Evolutionary conservation across 495 filamentous ascomycete species (phyloP), one percentile per base, ranked within the genome.

Genomic region (Thermochaetoides thermophila): DNA sequence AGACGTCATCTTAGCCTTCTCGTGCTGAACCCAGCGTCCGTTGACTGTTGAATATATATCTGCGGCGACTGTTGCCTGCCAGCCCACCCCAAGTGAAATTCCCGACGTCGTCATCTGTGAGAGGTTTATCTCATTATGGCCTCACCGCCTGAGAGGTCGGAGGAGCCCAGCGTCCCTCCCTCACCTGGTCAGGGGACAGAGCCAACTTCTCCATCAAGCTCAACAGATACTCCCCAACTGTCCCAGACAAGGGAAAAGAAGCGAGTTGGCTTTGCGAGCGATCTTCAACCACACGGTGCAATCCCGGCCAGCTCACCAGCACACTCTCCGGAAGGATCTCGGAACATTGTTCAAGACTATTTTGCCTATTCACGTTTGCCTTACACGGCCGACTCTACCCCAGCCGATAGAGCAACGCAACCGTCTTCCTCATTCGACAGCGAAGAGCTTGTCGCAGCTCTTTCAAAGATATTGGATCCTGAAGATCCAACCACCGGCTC

Each of bases 211-310:
- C n/a, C n/a, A n/a, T n/a, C n/a, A n/a, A n/a, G n/a, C n/a, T n/a
- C n/a, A n/a, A n/a, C n/a, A n/a, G n/a, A n/a, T n/a, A n/a, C n/a
- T n/a, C n/a, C n/a, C n/a, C 38, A 29, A 12, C 38, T 33, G 10
- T 32, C 35, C 24, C 52, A 39, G 27, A 38, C 35, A 16, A 55
- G 36, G 32, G 52, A 52, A 39, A 55, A 52, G 39, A 55, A 55
- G 32, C 42, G 34, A 23, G 52, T 55, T 14, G 52, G 46, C 7
- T 55, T 55, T 17, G 39, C 34, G 3, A 41, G 38, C 17, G 42
- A 43, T 27, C 35, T 6, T 24, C 21, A 3, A 32, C 18, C 15
- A 16, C 28, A 2, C 29, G 19, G n/a, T 35, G 14, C 26, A 32
- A 16, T 14, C 30, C 35, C 11, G 27, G 32, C 17, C 25, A 31